phyloP scores from a whole-genome alignment of 176 grass and related monocot species.

The Bonia amplexicaulis region DNA sequence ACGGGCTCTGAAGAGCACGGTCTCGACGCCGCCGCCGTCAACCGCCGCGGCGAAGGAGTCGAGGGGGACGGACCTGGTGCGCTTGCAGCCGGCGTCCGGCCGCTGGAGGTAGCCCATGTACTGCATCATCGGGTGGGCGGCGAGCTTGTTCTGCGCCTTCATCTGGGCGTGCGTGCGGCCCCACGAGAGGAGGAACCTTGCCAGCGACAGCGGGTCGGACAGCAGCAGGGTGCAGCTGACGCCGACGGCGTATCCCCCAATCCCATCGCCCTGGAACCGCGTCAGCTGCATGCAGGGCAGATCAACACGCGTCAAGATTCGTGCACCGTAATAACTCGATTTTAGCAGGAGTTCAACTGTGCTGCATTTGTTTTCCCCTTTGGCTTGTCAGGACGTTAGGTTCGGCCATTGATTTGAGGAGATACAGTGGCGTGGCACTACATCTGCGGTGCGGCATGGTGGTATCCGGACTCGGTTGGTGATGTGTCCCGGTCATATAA shows the following conservation, averaged over 20 bases:
- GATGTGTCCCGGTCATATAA: not conserved
- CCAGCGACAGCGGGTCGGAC: slow-evolving; percentile 52
- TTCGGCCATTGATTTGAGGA: not conserved
- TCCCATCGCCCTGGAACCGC: slow-evolving; percentile 55
- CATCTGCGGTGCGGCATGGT: not conserved
- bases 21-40: not conserved
- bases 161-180: slow-evolving; percentile 44
- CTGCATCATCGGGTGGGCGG: slow-evolving; percentile 45
- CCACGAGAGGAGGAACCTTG: slow-evolving; percentile 74
- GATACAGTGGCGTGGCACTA: too few relatives aligned
- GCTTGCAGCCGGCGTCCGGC: slow-evolving; percentile 6
- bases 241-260: slow-evolving; percentile 65
- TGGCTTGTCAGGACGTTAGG: not conserved
- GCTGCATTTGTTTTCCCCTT: not conserved
- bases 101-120: slow-evolving; percentile 65
- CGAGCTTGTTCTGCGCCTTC: slow-evolving; percentile 15
- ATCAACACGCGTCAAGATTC: not conserved
- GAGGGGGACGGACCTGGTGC: slow-evolving; percentile 40
- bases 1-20: slow-evolving; percentile 39
- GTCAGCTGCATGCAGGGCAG: slow-evolving; percentile 46
- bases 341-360: not conserved
- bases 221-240: slow-evolving; percentile 68
- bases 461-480: not conserved
- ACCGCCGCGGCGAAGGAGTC: slow-evolving; percentile 5
- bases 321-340: not conserved